A percentile compares a stretch with the other conserved stretches of the same genome.
Conservation (phyloP, 1,284 basidiomycete genomes). For the Irpex rosettiformis region DNA sequence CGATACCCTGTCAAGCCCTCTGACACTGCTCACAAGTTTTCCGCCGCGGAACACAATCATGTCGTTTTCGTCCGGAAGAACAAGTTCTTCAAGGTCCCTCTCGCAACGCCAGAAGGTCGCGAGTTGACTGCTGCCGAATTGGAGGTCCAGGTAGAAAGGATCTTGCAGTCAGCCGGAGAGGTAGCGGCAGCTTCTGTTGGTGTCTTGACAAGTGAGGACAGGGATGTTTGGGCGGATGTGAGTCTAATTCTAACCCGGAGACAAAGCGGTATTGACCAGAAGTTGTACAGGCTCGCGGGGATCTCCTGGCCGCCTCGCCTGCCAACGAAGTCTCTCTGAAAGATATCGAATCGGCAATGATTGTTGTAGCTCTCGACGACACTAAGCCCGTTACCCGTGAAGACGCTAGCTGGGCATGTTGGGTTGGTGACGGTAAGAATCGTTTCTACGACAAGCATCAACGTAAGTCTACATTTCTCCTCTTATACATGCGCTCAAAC, state of each 20-base stretch:
- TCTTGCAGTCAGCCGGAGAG: slow-evolving; percentile 68
- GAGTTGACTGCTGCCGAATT: slow-evolving; percentile 79
- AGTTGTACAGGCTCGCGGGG: slow-evolving; percentile 50
- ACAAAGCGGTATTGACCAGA: slow-evolving; percentile 1
- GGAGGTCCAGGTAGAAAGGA: slow-evolving; percentile 76
- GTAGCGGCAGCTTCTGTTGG: slow-evolving; percentile 67
- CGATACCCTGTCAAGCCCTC: slow-evolving; percentile 83
- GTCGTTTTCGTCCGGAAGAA: slow-evolving; percentile 91
- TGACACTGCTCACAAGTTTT: slow-evolving; percentile 85
- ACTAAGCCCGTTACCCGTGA: slow-evolving; percentile 77
- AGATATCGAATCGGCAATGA: slow-evolving; percentile 87
- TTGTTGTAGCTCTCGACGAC: slow-evolving; percentile 87
- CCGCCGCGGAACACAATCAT: slow-evolving; percentile 77
- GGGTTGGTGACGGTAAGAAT: slow-evolving; percentile 92
- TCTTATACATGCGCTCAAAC: neutral
- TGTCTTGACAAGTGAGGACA: slow-evolving; percentile 83
- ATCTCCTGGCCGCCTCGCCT: slow-evolving; percentile 64
- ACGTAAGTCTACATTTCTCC: slow-evolving; percentile 42
- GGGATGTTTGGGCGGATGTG: slow-evolving; percentile 88
- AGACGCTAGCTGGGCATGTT: slow-evolving; percentile 79
- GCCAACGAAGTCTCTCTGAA: slow-evolving; percentile 68
- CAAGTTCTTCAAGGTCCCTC: slow-evolving; percentile 81
- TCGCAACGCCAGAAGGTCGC: slow-evolving; percentile 57
- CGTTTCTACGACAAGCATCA: slow-evolving; percentile 99
- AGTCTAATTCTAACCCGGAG: slow-evolving; percentile 17